phyloP scores from a whole-genome alignment of 2,329 filamentous ascomycete genomes.

The Trichoderma asperellum region DNA sequence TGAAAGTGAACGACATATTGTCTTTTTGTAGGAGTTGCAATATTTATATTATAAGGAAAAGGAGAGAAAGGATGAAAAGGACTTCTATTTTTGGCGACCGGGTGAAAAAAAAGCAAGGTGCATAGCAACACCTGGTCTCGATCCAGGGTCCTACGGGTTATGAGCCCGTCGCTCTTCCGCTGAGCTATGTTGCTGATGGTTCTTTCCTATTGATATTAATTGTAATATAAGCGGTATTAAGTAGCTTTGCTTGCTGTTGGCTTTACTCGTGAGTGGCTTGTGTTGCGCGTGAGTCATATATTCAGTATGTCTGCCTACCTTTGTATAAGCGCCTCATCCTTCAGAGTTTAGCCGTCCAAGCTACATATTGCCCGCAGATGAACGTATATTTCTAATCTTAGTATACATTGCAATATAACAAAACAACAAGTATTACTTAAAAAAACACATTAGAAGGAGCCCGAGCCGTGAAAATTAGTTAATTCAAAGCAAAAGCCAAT shows the following conservation, averaged over 20 bases:
- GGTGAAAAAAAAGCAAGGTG: slow-evolving; percentile 26
- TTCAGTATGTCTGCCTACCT: neutral
- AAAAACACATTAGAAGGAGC: neutral
- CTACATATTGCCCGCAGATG: neutral
- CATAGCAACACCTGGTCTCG: slow-evolving; percentile 30
- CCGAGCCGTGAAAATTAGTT: neutral
- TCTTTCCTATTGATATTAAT: neutral
- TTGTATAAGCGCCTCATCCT: neutral
- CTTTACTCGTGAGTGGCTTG: neutral
- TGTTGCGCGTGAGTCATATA: neutral
- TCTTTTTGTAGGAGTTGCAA: neutral
- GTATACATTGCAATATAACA: neutral
- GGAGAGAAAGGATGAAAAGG: neutral
- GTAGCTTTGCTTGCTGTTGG: neutral
- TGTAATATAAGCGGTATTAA: neutral
- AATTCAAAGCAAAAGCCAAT: neutral
- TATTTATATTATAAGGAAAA: neutral
- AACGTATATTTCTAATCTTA: neutral
- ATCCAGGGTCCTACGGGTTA: slow-evolving; percentile 38
- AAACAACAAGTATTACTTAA: neutral
- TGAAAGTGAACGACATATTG: neutral
- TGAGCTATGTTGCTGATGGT: slow-evolving; percentile 36
- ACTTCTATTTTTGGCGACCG: no score
- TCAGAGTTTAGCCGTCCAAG: neutral
- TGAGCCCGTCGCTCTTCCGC: slow-evolving; percentile 41